These are phyloP conservation scores for Wallacemonas rigidus DNA, from an alignment of 208 protist species.

Conservation along the genomic window DNA sequence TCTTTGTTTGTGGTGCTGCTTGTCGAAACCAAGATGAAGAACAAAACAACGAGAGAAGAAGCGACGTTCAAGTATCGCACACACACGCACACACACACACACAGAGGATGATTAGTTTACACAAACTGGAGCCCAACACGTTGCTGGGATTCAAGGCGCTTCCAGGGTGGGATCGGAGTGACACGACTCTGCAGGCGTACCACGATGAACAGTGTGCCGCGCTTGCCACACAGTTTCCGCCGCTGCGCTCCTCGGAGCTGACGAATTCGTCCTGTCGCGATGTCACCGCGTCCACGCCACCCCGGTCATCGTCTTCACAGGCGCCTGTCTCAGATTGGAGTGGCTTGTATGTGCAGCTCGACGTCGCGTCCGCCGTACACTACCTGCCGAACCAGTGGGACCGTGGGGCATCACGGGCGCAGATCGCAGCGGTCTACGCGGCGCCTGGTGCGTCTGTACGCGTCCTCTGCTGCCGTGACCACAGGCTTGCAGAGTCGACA, in stretches of 20 bases:
- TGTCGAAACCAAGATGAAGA: background rate
- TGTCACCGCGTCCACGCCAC: background rate
- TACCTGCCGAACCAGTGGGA: slow-evolving; percentile 27
- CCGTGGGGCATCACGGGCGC: slow-evolving; percentile 7
- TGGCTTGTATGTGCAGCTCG: slow-evolving; percentile 18
- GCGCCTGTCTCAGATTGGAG: slow-evolving; percentile 10
- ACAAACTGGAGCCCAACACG: background rate
- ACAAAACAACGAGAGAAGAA: slow-evolving; percentile 13
- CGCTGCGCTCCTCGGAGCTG: too few species aligned
- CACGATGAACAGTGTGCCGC: background rate
- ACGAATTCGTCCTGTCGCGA: too few species aligned
- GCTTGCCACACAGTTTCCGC: background rate
- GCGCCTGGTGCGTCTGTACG: background rate
- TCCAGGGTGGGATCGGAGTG: background rate
- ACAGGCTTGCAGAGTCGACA: background rate
- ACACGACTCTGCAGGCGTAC: background rate
- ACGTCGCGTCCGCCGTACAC: slow-evolving; percentile 9
- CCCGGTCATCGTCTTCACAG: background rate
- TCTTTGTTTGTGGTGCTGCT: slow-evolving; percentile 8
- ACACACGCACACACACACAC: background rate
- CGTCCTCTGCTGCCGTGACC: slow-evolving; percentile 11
- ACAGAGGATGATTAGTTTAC: background rate
- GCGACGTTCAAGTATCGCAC: background rate
- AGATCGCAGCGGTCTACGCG: slow-evolving; percentile 6
- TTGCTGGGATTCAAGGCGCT: slow-evolving; percentile 14